Evolutionary conservation across 306 rosid species (phyloP), one percentile per base, ranked within the genome.

Genomic region (Prunus mira): DNA sequence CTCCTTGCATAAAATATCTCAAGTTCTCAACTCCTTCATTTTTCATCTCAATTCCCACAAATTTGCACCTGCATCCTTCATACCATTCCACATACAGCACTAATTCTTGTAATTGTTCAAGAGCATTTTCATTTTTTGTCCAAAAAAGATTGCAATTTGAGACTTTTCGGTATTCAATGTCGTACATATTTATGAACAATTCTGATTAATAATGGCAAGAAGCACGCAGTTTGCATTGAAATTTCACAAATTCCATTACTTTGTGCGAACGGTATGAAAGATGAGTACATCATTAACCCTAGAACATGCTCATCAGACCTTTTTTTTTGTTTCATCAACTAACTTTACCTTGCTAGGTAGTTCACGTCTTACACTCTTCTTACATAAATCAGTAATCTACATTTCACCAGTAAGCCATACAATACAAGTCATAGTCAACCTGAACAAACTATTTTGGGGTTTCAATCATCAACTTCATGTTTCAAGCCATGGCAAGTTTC

Each of bases 401-500:
- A 73, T 58, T 38, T 60, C 67, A 80, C 57, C 65, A 24, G 34
- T 1, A 57, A 52, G 68, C 71, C n/a, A n/a, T 49, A 12, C 43
- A 38, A 7, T 7, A 38, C 43, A 49, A 14, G 54, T 49, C 54
- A 60, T 55, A 7, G 12, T 9, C 45, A 27, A 25, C 62, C 43
- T 25, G 17, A 2, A 62, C 56, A 2, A 65, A 38, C 43, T 7
- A 38, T 7, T 30, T 69, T 32, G 74, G 49, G 25, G 24, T n/a
- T 65, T 43, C 13, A n/a, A 7, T 68, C 50, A n/a, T 38, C n/a
- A 54, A 47, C 72, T 28, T 91, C 84, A 90, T 34, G 96, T 89
- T 82, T 92, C 99, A 61, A 88, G 88, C 97, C 98, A 92, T 46
- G 97, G 86, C 86, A 95, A 78, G 67, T 90, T 73, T 80, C 98